Base-by-base conservation (phyloP, 2,329 filamentous ascomycete genomes). In the Paradendryphiella salina region DNA sequence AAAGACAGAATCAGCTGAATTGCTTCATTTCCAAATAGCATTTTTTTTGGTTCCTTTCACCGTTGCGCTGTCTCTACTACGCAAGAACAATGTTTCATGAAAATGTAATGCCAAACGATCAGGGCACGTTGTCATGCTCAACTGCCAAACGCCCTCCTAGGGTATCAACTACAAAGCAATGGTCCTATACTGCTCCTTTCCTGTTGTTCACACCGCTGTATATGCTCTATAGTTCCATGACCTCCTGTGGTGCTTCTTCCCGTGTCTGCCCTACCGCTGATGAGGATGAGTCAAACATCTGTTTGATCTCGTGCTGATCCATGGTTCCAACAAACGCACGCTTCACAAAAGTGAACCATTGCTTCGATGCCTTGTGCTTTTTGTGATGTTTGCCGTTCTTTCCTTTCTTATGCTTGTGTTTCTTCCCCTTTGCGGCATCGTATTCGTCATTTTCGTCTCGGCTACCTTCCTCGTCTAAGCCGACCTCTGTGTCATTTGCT, bases 241-340 rank as follows among this genome's bases (percentile, higher is more conserved):
- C 23, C 18, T 66, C 59, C 20, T 60, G 40, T 13, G 6, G 11
- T n/a, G 20, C 48, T n/a, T 51, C 57, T 32, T 35, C 31, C 7
- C 11, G 6, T 35, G 17, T 21, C 20, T 52, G 23, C 23, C 10
- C 23, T 10, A 26, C 33, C 1, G 5, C 11, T 15, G 36, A 17
- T 18, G 44, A 34, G 18, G 35, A 40, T 3, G 45, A 21, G 10
- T 38, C 35, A 33, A 69, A 75, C 15, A 69, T 21, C 32, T 80
- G 70, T 50, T 76, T 67, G 13, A 95, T 77, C 33, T 93, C 84
- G 41, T 87, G 79, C 46, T 83, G 76, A 42, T 84, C 80, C 62
- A 88, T 75, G 3, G 86, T 91, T 32, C 85, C 83, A 17, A 96
- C 88, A 75, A 94, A 96, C 0, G 91, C 91, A 48, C 90, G 84